Percentiles rank a stretch among this genome's conserved stretches.
Evolutionary conservation across 352 stramenopile species (phyloP).

Genomic region (Pythium chondricola): DNA sequence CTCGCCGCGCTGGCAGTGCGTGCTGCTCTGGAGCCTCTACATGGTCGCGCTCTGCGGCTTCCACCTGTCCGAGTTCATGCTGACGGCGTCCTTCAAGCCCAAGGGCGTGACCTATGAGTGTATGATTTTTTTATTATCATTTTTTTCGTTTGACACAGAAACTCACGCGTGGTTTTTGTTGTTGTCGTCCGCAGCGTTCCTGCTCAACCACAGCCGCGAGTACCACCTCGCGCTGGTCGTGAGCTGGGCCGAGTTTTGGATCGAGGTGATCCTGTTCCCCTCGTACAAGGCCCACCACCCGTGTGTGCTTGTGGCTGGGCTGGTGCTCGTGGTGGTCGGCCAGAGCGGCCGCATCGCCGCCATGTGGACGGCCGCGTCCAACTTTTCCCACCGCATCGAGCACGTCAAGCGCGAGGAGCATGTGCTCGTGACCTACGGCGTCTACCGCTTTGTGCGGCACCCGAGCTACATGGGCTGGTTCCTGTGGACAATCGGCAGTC

Average conservation of each 20-base stretch:
- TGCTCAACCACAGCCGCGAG: slow-evolving; percentile 88
- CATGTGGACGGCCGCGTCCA: slow-evolving; percentile 91
- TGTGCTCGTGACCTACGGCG: slow-evolving; percentile 88
- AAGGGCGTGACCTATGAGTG: slow-evolving; percentile 77
- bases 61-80: slow-evolving; percentile 80
- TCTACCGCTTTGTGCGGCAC: slow-evolving; percentile 92
- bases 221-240: slow-evolving; percentile 84
- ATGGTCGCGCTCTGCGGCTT: slow-evolving; percentile 73
- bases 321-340: slow-evolving; percentile 74
- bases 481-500: slow-evolving; percentile 94
- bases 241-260: slow-evolving; percentile 89
- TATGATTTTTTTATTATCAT: slow-evolving; percentile 8
- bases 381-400: slow-evolving; percentile 96
- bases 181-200: slow-evolving; percentile 46
- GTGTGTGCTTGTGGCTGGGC: slow-evolving; percentile 46
- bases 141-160: too few species aligned
- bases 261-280: slow-evolving; percentile 81
- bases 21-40: slow-evolving; percentile 73
- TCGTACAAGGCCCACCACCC: slow-evolving; percentile 54
- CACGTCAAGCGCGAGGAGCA: slow-evolving; percentile 91
- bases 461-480: slow-evolving; percentile 96
- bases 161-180: too few species aligned
- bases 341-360: slow-evolving; percentile 86
- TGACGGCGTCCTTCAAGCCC: slow-evolving; percentile 77
- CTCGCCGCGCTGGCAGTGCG: slow-evolving; percentile 35